Evolutionary conservation across 2,329 filamentous ascomycete genomes (phyloP), one percentile per base, ranked within the genome.

Genomic region (Talaromyces funiculosus): DNA sequence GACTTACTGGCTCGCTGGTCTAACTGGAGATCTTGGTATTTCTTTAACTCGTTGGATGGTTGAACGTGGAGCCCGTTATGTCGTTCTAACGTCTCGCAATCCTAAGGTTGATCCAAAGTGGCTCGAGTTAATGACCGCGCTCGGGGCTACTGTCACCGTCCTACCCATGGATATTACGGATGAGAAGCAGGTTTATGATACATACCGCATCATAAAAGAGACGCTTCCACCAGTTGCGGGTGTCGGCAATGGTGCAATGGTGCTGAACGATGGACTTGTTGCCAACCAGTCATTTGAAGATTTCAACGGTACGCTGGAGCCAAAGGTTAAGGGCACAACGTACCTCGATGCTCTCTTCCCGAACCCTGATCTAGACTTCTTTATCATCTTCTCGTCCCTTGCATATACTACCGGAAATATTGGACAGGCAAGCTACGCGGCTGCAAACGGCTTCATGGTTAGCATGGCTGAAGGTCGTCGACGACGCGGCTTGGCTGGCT

Each of bases 1-100:
- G 45, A 68, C 81, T 1, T 87, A 86, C 59, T 66, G 86, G 3
- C 69, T 87, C 3, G 77, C 78, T 6, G 84, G 84, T n/a, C 82
- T 83, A 0, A 75, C 85, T 0, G 83, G 84, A 12, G 84, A 84
- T 6, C 74, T 87, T 1, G 84, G 84, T 0, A 75, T 77, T 33
- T 80, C 77, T 63, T 79, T 86, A 37, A 78, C 82, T 2, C 72
- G 76, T 56, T 75, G 82, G 57, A 74, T 87, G 57, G 72, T 75
- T 20, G 66, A 69, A 7, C 77, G 79, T 16, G 84, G 84, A 1
- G 84, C 79, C 1, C 76, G 73, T 18, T 72, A 82, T 60, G 63
- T 87, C 9, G 78, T 80, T 2, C 81, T 85, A 49, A 64, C 86
- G 1, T 84, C 82, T 12, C 78, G 84, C 22, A 65, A 66, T n/a